A percentile compares a stretch with the other conserved stretches of the same genome.
phyloP scores from a whole-genome alignment of 1,284 basidiomycete species.

The Rhizopogon hawkerae region DNA sequence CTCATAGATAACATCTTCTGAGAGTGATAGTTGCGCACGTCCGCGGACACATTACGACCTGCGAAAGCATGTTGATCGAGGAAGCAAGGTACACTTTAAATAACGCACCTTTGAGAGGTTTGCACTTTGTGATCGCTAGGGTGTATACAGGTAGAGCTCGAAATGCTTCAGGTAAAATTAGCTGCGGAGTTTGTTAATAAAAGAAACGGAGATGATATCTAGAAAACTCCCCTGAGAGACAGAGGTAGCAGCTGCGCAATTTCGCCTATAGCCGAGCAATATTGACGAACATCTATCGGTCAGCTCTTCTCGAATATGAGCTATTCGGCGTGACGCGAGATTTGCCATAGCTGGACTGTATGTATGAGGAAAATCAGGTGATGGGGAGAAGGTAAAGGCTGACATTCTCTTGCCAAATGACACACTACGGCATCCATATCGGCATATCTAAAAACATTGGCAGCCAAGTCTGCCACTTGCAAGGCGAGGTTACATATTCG shows the following conservation, averaged over 20 bases:
- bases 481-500: slow-evolving; percentile 81
- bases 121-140: slow-evolving; percentile 82
- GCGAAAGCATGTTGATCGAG: slow-evolving; percentile 9
- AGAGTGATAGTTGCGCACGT: slow-evolving; percentile 85
- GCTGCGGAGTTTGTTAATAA: slow-evolving; percentile 34
- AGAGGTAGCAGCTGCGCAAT: slow-evolving; percentile 81
- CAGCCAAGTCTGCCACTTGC: slow-evolving; percentile 76
- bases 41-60: slow-evolving; percentile 85
- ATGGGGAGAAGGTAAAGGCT: slow-evolving; percentile 17
- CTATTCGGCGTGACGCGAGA: slow-evolving; percentile 55
- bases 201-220: not conserved
- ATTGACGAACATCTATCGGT: slow-evolving; percentile 83
- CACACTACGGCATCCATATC: slow-evolving; percentile 84
- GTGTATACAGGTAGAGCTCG: slow-evolving; percentile 82
- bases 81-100: not conserved
- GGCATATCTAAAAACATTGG: slow-evolving; percentile 87
- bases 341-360: slow-evolving; percentile 55
- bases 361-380: not conserved
- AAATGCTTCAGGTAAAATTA: slow-evolving; percentile 94
- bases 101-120: slow-evolving; percentile 77
- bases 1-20: slow-evolving; percentile 69
- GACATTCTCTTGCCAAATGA: slow-evolving; percentile 75
- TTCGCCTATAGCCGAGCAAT: slow-evolving; percentile 80
- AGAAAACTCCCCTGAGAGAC: slow-evolving; percentile 60
- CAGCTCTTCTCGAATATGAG: slow-evolving; percentile 75